A percentile compares a stretch with the other conserved stretches of the same genome.
Evolutionary conservation across 805 yeast species (phyloP).

Genomic region (Monosporozyma siamensis): DNA sequence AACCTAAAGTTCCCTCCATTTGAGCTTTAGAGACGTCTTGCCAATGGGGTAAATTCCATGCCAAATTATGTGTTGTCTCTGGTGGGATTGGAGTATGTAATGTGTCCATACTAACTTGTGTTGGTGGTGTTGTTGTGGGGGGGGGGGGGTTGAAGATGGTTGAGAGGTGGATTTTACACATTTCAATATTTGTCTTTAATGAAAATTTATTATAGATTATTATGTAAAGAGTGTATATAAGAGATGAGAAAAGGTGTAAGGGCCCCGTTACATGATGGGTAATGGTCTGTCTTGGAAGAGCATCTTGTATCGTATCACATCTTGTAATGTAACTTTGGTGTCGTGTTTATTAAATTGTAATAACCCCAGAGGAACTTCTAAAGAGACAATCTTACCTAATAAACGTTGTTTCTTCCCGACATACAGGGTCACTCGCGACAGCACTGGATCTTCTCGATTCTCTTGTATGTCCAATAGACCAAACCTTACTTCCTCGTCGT

Average conservation of each 20-base stretch:
- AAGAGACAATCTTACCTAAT: conserved; percentile 47
- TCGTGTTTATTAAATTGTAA: conserved; percentile 34
- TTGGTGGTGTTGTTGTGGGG: too few species aligned
- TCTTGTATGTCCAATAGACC: conserved; percentile 18
- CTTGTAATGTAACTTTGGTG: conserved; percentile 42
- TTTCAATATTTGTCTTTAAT: background rate
- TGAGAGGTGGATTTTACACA: too few species aligned
- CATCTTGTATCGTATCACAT: conserved; percentile 48
- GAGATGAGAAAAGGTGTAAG: too few species aligned
- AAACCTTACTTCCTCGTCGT: conserved; percentile 17
- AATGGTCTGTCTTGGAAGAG: conserved; percentile 62
- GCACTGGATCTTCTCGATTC: conserved; percentile 31
- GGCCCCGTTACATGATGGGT: conserved; percentile 73
- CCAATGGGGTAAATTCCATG: conserved; percentile 95
- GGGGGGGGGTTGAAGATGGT: too few species aligned
- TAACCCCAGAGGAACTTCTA: conserved; percentile 60
- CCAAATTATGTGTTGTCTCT: conserved; percentile 85
- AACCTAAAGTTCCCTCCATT: conserved; percentile 77
- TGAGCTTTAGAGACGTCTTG: conserved; percentile 65
- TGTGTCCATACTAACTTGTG: conserved; percentile 13
- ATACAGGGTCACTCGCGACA: conserved; percentile 34
- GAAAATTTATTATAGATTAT: background rate
- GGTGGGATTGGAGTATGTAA: conserved; percentile 86
- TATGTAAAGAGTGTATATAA: too few species aligned
- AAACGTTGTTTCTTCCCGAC: conserved; percentile 65